phyloP scores from a whole-genome alignment of 331 rosid genomes.

The Acacia pycnantha region DNA sequence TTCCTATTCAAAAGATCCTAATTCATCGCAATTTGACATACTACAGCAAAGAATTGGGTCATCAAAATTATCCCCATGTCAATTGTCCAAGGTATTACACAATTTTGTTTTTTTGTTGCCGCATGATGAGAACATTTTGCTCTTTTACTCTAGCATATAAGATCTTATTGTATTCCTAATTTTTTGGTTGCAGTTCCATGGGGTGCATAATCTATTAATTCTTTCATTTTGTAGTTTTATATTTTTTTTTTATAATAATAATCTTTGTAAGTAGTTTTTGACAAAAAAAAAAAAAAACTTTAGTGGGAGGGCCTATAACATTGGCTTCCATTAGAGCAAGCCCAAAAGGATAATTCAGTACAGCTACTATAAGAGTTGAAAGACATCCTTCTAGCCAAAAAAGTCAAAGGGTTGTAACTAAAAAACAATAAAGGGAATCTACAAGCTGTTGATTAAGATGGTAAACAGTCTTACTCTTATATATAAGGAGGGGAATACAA shows the following conservation, averaged over 20 bases:
- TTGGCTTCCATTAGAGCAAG: background rate
- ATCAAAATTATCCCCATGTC: background rate
- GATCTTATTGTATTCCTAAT: background rate
- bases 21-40: too few species aligned
- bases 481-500: too few species aligned
- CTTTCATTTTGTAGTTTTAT: background rate
- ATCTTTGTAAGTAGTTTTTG: background rate
- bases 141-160: background rate
- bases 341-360: too few species aligned
- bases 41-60: background rate
- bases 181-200: background rate
- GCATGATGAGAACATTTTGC: background rate
- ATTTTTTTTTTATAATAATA: too few species aligned
- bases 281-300: background rate
- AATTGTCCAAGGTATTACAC: background rate
- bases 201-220: too few species aligned
- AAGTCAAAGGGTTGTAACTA: too few species aligned
- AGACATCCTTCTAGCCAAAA: too few species aligned
- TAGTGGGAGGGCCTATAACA: background rate
- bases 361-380: too few species aligned
- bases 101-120: background rate
- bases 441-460: too few species aligned
- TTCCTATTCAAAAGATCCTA: too few species aligned
- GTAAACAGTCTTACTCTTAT: too few species aligned
- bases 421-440: fast-evolving